Base-by-base conservation (phyloP, 1,139 yeast species). In the Kodamaea suecica region DNA sequence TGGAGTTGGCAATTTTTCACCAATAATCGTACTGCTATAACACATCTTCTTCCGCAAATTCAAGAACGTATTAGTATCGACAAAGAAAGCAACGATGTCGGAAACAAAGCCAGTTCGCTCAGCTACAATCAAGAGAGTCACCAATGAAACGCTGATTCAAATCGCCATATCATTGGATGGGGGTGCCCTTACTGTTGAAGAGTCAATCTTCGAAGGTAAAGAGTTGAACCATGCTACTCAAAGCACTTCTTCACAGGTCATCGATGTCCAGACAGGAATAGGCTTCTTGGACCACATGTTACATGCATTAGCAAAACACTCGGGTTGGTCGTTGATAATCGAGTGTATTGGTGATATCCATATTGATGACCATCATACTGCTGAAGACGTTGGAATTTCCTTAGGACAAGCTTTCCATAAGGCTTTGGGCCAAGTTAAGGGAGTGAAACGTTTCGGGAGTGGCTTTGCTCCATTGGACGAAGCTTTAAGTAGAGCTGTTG, bases 211-310 rank as follows among this genome's bases (percentile, higher is more conserved):
- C 37, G 39, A 54, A 47, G 43, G 42, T 51, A 27, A 27, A 17
- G 30, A 27, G 50, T 56, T 31, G 63, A 61, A 8, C 12, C 88
- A 81, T 53, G 95, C 87, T 27, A 51, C 73, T 33, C 90, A 83
- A 56, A 49, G 64, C 4, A 70, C 85, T 0, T 61, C 74, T 2
- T 63, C 83, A 3, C 98, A 92, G 58, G 68, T 74, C 9, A 88
- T 92, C 43, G 69, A 77, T 30, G 79, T 92, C 37, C 86, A 86
- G 51, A 84, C 97, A 0, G 98, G 98, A 29, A 76, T 92, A 37
- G 98, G 98, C 2, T 92, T 92, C 57, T 68, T 92, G 42, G 98
- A 92, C 64, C 98, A 92, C 60, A 92, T 92, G 98, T 70, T 92
- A 30, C 97, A 90, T 53, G 98, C 98, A 0, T 70, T 92, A 48